Base-by-base conservation (phyloP, 345 rosid genomes). In the Aquilaria yunnanensis region DNA sequence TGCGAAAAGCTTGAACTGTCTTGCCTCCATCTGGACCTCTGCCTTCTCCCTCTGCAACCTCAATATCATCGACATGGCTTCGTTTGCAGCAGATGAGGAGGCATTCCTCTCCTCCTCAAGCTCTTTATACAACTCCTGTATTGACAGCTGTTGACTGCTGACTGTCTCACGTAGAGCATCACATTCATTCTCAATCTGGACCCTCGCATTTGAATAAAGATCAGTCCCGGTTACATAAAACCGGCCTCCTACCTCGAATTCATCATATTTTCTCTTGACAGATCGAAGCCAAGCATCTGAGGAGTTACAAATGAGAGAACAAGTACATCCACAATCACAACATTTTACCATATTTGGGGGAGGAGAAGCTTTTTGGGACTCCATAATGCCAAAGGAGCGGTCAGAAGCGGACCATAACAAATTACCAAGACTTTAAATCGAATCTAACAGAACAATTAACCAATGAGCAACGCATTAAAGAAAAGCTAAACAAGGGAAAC, bases 31-130 rank as follows among this genome's bases (percentile, higher is more conserved):
- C 70, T 90, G 96, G 53, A 85, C 76, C 82, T 90, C 97, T 2
- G 97, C 92, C 75, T 90, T 90, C 81, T 90, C 96, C 78, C 92
- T 88, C 75, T 90, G 97, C 74, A 90, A 66, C 82, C 96, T 90
- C 74, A 90, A 61, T 34, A 90, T 88, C 97, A 90, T 90, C 8
- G 96, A 88, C 97, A 90, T 90, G 10, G 96, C 90, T 78, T 90
- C 97, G 52, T 76, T 90, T 0, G 96, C 96, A 13, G 97, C 97
- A 2, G 96, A 77, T 2, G 90, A 84, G 3, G 97, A 80, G 5
- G 97, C 97, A 63, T 84, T 85, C 61, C 97, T 79, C 81, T 90
- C 97, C 71, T 90, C 92, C 56, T 90, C 90, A 65, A 90, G 74
- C 72, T 90, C 97, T 6, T 52, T 45, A 53, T 74, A 74, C 56